Evolutionary conservation across 2,329 filamentous ascomycete species (phyloP), one percentile per base, ranked within the genome.

Genomic region (Chaetomiaceae sp.): DNA sequence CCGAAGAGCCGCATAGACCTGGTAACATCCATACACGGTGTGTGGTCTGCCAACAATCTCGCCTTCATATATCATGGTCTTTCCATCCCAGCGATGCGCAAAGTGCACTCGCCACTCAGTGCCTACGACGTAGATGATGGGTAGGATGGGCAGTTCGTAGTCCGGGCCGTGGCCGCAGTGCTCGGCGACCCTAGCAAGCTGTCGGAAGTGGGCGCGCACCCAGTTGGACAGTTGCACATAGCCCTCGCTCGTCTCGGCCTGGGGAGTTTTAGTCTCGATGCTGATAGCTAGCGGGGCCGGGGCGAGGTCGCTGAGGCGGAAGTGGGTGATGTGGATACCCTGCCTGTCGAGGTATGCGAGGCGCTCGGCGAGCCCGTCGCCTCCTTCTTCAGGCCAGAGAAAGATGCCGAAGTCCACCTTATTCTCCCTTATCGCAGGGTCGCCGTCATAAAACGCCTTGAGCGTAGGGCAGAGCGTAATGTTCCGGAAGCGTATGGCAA

Each of bases 1-100:
- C 42, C 36, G 40, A 46, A 52, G 33, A 14, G 49, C 49, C 15
- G 42, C 23, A 46, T 34, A 52, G 31, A 52, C 49, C 36, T 52
- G 49, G 15, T 52, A 52, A 52, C 49, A 52, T 34, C 42, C 42
- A 19, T 52, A 52, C 49, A 52, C 34, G 23, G 49, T 52, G 34
- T 52, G 23, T 17, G 49, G 46, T 15, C 40, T 36, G 42, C 49
- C 49, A 36, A 52, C 15, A 40, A 25, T 19, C 7, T 46, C 23
- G 19, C 49, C 49, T 25, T 52, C 42, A 12, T 52, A 52, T 39
- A 46, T 52, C 34, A 52, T 46, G 42, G 49, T 52, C 34, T 52
- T 46, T n/a, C 34, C 5, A 34, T 52, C 49, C 40, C 33, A 44
- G 48, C 48, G 48, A 37, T 44, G 39, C 48, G 48, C 48, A 51